Evolutionary conservation across 2,329 filamentous ascomycete species (phyloP).

Genomic region (Colletotrichum cuscutae): DNA sequence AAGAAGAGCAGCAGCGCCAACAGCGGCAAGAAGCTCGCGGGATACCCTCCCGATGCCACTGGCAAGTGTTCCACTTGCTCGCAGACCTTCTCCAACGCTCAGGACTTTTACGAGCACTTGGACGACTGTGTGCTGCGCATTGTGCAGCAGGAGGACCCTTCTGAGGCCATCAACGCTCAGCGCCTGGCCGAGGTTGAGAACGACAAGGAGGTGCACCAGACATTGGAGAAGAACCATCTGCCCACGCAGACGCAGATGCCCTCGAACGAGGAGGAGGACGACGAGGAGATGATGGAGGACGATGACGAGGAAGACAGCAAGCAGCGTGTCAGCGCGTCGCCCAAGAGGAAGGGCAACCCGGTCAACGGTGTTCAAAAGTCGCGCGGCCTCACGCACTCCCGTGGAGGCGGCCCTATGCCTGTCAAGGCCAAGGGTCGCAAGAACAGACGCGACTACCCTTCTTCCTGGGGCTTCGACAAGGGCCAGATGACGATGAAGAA

Average conservation of each 20-base stretch:
- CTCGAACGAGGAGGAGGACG: slow-evolving; percentile 58
- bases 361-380: slow-evolving; percentile 71
- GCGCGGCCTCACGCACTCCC: slow-evolving; percentile 81
- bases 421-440: slow-evolving; percentile 77
- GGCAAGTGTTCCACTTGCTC: slow-evolving; percentile 97
- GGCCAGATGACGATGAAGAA: slow-evolving; percentile 99
- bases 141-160: slow-evolving; percentile 76
- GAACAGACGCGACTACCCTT: slow-evolving; percentile 92
- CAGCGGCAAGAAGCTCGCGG: slow-evolving; percentile 72
- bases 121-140: slow-evolving; percentile 80
- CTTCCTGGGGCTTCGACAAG: slow-evolving; percentile 91
- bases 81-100: slow-evolving; percentile 88
- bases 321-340: slow-evolving; percentile 52
- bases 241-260: slow-evolving; percentile 55
- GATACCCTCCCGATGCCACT: slow-evolving; percentile 80
- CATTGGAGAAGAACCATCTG: slow-evolving; percentile 71
- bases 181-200: slow-evolving; percentile 74
- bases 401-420: slow-evolving; percentile 72
- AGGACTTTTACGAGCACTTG: slow-evolving; percentile 98
- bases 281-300: slow-evolving; percentile 59
- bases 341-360: slow-evolving; percentile 67
- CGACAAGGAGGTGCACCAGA: slow-evolving; percentile 70
- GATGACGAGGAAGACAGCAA: slow-evolving; percentile 63
- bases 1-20: slow-evolving; percentile 68
- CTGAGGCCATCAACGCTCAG: slow-evolving; percentile 75